Base-by-base conservation (phyloP, 139 green algal genomes). In the Coccomyxa sp. region DNA sequence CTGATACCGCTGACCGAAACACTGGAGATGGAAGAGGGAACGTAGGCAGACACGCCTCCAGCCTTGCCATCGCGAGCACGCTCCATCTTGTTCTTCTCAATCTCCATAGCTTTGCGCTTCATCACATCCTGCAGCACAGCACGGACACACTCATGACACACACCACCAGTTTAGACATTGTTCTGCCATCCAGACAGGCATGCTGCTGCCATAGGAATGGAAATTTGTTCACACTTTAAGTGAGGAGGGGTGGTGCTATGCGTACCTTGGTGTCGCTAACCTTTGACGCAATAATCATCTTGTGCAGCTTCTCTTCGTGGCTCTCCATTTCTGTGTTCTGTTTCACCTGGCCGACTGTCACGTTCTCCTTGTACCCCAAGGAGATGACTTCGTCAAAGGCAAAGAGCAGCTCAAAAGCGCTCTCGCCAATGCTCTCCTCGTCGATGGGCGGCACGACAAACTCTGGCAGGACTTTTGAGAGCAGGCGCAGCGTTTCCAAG, bases 381-480 rank as follows among this genome's bases (percentile, higher is more conserved):
- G 93, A 96, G 79, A 99, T 97, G 81, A 98, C 95, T 87, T 99
- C 97, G 82, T 99, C 97, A 90, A 99, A 99, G 0, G 97, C 97
- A 86, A 99, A 99, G 31, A 99, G 94, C n/a, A 99, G 91, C 82
- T 99, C 96, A 80, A 99, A 99, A 0, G 97, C 95, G 25, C 87
- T 89, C 27, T 81, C 59, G n/a, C 51, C 81, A 21, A 98, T 87
- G 67, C 82, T 84, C 80, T 98, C 94, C 85, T 99, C 97, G 27
- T 99, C 95, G 32, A 98, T 76, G 28, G 89, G 82, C 28, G 85
- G 86, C 75, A 85, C 82, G 28, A 91, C 92, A 88, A 95, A 98
- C 68, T 98, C 95, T 10, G 96, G 92, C 63, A 99, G 92, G 13
- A 99, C 86, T 90, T 99, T 99, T 58, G 93, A 93, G 58, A 99